Evolutionary conservation across 148 eudicot genomes (phyloP), one percentile per base, ranked within the genome.

Genomic region (Oxyria digyna): DNA sequence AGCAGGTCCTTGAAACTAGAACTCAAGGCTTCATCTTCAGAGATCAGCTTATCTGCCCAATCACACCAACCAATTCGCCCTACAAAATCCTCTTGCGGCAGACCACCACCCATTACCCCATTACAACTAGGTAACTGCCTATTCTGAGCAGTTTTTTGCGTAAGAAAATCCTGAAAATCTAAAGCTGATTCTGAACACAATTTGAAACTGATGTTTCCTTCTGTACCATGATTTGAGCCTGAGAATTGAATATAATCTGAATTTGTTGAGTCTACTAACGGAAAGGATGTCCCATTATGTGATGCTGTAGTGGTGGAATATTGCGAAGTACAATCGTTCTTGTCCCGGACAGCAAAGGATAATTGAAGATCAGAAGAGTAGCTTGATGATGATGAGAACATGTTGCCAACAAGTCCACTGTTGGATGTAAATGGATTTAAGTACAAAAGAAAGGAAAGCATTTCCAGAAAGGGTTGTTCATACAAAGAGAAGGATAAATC

Each of bases 41-140:
- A 79, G 26, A 91, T 83, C 67, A 89, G 84, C 68, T 84, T 85
- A 75, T 86, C 89, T 32, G 87, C 87, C 96, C 96, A 93, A 59
- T 86, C 96, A 62, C 76, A 86, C 89, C 89, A 87, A 50, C 86
- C 85, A 75, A 69, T 81, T 77, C 75, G 67, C 79, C 81, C 89
- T 59, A 78, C 67, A 65, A 76, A 69, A 69, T 87, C 92, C 67
- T 87, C 92, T 35, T 74, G 48, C 32, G 76, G 66, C 67, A 85
- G 54, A 50, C 57, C 45, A 74, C 21, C 75, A 81, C 81, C 70
- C 59, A 73, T 81, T 46, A 72, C 78, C 66, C 70, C 68, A 74
- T 71, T 81, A 66, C 46, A 74, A 38, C 80, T 64, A 26, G 71
- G 84, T 24, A 84, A 57, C 35, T 77, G 87, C 74, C 65, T 74